Percentiles rank a stretch among this genome's conserved stretches.
These are phyloP conservation scores for Lepiota subincarnata DNA, from an alignment of 768 basidiomycete species.

Conservation along the genomic window DNA sequence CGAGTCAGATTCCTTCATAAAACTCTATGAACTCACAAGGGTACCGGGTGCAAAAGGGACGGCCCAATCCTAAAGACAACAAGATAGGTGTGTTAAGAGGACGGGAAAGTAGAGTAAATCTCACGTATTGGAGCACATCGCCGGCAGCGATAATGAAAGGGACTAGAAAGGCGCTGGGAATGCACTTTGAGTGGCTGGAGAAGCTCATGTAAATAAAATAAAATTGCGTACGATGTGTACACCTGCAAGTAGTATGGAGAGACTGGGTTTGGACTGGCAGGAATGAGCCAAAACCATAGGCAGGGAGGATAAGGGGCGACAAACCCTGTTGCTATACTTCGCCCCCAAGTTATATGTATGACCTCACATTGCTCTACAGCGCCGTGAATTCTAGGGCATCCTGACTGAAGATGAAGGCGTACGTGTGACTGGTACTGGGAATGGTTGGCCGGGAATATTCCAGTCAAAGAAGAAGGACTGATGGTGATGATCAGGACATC, in stretches of 20 bases:
- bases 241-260: slow-evolving; percentile 59
- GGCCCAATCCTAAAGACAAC: slow-evolving; percentile 42
- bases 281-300: slow-evolving; percentile 5
- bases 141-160: slow-evolving; percentile 53
- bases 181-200: background rate
- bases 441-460: slow-evolving; percentile 28
- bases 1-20: background rate
- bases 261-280: slow-evolving; percentile 44
- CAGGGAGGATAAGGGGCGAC: slow-evolving; percentile 2
- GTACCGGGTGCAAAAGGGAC: slow-evolving; percentile 60
- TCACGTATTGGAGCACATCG: slow-evolving; percentile 40
- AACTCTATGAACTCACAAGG: slow-evolving; percentile 28
- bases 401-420: slow-evolving; percentile 1
- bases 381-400: slow-evolving; percentile 1
- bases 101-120: slow-evolving; percentile 17
- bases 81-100: background rate
- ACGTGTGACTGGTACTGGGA: slow-evolving; percentile 39
- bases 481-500: background rate
- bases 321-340: slow-evolving; percentile 38
- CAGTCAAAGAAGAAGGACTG: slow-evolving; percentile 46
- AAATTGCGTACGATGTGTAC: slow-evolving; percentile 50
- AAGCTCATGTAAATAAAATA: background rate
- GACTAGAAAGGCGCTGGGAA: slow-evolving; percentile 40
- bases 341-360: slow-evolving; percentile 38
- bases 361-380: slow-evolving; percentile 40